Evolutionary conservation across 2,329 filamentous ascomycete species (phyloP).

Genomic region (Pleurostoma richardsiae): DNA sequence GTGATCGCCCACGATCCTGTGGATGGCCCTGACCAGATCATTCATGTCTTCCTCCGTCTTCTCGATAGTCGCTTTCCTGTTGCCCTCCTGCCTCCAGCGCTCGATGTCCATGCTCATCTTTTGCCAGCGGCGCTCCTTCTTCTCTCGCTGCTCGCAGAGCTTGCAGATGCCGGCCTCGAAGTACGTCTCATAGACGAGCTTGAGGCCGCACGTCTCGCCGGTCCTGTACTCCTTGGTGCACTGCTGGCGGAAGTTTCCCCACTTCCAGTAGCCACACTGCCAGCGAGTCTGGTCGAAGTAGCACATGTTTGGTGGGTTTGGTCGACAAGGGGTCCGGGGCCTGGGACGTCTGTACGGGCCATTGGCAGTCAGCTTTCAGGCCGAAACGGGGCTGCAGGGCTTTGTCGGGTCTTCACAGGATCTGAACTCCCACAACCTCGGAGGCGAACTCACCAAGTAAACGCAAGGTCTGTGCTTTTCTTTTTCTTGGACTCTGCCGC

Average conservation of each 20-base stretch:
- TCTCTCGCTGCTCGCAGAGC: slow-evolving; percentile 83
- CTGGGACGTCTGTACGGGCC: background rate
- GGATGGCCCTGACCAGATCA: slow-evolving; percentile 57
- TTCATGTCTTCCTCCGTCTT: slow-evolving; percentile 65
- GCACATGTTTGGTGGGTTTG: slow-evolving; percentile 60
- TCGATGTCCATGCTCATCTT: slow-evolving; percentile 72
- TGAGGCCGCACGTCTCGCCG: slow-evolving; percentile 93
- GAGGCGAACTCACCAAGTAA: background rate
- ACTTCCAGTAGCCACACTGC: slow-evolving; percentile 87
- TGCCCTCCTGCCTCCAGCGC: slow-evolving; percentile 74
- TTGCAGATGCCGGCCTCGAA: slow-evolving; percentile 65
- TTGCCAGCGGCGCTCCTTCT: slow-evolving; percentile 69
- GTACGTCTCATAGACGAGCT: slow-evolving; percentile 74
- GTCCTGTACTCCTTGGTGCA: slow-evolving; percentile 94
- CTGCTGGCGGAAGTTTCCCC: slow-evolving; percentile 87
- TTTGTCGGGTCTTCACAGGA: background rate
- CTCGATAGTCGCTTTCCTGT: slow-evolving; percentile 68
- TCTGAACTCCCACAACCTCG: background rate
- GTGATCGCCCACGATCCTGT: slow-evolving; percentile 36
- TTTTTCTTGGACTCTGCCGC: background rate
- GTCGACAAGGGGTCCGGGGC: background rate
- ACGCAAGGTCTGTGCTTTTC: background rate
- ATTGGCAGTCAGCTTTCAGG: background rate
- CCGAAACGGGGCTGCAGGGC: background rate
- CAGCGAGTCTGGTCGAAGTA: slow-evolving; percentile 91